Evolutionary conservation across 2,329 filamentous ascomycete species (phyloP).

Genomic region (Paecilomyces formosus): DNA sequence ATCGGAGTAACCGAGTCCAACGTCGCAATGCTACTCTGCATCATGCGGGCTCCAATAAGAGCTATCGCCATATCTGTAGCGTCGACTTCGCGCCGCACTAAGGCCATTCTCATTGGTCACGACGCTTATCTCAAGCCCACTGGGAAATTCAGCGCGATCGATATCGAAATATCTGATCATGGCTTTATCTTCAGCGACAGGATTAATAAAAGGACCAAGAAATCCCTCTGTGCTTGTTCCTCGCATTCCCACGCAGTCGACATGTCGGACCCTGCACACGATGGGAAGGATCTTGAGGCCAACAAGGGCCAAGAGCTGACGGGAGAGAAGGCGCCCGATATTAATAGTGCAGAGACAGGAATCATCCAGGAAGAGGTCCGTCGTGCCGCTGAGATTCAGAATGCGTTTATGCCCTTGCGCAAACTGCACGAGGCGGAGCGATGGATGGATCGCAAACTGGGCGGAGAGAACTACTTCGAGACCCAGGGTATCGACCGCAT

Average conservation of each 20-base stretch:
- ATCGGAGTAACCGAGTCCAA: not conserved
- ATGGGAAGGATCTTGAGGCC: not conserved
- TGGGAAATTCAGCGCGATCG: not conserved
- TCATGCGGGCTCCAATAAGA: not conserved
- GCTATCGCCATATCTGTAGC: not conserved
- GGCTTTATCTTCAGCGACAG: not conserved
- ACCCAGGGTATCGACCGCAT: constrained; percentile 43
- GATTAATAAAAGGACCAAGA: not conserved
- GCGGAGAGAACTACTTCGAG: constrained; percentile 40
- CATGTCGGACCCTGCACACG: not conserved
- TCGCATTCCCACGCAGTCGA: not conserved
- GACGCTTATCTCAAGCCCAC: not conserved
- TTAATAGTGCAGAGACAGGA: not conserved
- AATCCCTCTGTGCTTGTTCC: not conserved
- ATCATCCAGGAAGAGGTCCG: not conserved
- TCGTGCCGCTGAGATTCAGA: not conserved
- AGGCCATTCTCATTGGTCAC: not conserved
- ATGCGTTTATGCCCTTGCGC: not conserved
- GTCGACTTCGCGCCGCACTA: not conserved
- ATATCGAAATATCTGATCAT: not conserved
- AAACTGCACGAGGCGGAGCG: not conserved
- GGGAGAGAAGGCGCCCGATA: not conserved
- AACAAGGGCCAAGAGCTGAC: not conserved
- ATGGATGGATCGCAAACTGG: constrained; percentile 32
- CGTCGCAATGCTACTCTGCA: not conserved